These are phyloP conservation scores for Boletus barrowsii DNA, from an alignment of 768 basidiomycete species.

Conservation along the genomic window DNA sequence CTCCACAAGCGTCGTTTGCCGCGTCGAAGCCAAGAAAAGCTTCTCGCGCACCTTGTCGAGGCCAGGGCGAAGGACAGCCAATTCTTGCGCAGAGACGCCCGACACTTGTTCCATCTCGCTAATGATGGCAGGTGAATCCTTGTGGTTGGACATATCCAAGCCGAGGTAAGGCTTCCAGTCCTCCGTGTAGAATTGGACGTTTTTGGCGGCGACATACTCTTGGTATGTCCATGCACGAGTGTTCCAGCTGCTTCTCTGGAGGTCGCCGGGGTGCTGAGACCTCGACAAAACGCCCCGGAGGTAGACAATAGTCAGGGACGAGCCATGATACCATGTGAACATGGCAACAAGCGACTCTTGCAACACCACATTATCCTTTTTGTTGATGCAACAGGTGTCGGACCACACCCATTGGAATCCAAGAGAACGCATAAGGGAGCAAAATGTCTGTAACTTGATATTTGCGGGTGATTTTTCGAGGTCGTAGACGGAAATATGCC, in stretches of 20 bases:
- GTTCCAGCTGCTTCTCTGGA: conserved; percentile 13
- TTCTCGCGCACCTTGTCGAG: conserved; percentile 17
- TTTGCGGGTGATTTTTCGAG: neutral
- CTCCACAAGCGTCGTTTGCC: conserved; percentile 6
- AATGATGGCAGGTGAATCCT: conserved; percentile 2
- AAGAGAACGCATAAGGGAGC: neutral
- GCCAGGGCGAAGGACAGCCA: conserved; percentile 5
- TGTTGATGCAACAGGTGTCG: conserved; percentile 14
- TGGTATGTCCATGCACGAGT: conserved; percentile 11
- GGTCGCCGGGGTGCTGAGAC: neutral
- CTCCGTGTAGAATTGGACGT: conserved; percentile 13
- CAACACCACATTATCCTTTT: neutral
- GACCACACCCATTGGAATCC: conserved; percentile 16
- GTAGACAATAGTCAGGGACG: conserved; percentile 11
- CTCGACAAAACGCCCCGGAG: conserved; percentile 6
- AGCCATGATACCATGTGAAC: conserved; percentile 12
- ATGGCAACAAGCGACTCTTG: conserved; percentile 17
- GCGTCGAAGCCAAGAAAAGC: conserved; percentile 11
- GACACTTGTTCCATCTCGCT: conserved; percentile 7
- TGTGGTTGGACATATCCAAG: conserved; percentile 3
- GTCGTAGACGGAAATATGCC: conserved; percentile 4
- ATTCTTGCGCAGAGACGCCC: neutral
- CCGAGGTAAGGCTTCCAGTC: conserved; percentile 13
- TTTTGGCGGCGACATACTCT: conserved; percentile 12
- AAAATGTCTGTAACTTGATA: conserved; percentile 10